Conservation (phyloP, 345 rosid species). For the Sisymbrium irio region DNA sequence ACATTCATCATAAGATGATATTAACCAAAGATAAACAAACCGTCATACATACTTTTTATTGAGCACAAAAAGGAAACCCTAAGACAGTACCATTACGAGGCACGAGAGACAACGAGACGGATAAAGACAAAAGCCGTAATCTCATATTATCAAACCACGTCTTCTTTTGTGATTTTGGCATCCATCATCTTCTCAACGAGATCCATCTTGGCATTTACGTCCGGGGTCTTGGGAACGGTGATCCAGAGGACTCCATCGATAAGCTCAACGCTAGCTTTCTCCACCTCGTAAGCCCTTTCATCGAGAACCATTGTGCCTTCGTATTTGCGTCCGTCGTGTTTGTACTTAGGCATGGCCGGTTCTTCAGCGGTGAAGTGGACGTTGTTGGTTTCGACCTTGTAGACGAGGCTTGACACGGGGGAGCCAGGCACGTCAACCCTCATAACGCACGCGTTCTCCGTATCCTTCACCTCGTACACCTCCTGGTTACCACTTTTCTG, state of each 20-base stretch:
- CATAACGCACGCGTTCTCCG: neutral
- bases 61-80: conserved; percentile 4
- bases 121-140: neutral
- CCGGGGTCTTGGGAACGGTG: conserved; percentile 22
- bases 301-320: conserved; percentile 6
- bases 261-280: neutral
- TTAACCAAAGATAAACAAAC: neutral
- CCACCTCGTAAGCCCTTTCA: neutral
- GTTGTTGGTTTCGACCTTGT: conserved; percentile 3
- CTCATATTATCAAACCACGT: neutral
- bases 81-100: neutral
- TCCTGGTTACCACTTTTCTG: neutral
- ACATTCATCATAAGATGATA: neutral
- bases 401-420: neutral
- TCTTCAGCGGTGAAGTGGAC: conserved; percentile 25
- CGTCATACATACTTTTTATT: too few species aligned
- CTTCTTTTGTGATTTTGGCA: neutral
- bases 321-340: conserved; percentile 20
- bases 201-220: neutral
- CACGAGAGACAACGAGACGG: too few species aligned
- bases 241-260: conserved; percentile 20
- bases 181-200: neutral
- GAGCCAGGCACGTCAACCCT: conserved; percentile 23
- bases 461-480: conserved; percentile 9
- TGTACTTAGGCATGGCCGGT: neutral